phyloP scores from a whole-genome alignment of 1,284 basidiomycete species.

The Ceratobasidium sp. region DNA sequence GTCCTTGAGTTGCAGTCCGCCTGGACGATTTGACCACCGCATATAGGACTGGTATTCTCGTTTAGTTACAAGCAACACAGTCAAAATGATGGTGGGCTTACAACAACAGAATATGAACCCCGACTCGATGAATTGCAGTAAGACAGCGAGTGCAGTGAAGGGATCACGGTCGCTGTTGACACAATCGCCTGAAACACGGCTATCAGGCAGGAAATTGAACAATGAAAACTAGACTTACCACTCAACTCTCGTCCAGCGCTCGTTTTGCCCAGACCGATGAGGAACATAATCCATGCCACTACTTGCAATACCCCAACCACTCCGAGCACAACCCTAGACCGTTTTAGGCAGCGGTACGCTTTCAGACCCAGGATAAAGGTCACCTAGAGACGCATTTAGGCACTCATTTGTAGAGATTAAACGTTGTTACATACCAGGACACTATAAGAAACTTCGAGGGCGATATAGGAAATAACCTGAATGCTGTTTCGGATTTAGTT shows the following conservation, averaged over 20 bases:
- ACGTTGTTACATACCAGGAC: constrained; percentile 58
- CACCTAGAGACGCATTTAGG: constrained; percentile 57
- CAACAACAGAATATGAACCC: constrained; percentile 70
- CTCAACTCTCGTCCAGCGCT: constrained; percentile 59
- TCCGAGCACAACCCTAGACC: constrained; percentile 62
- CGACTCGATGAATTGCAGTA: constrained; percentile 65
- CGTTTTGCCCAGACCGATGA: constrained; percentile 59
- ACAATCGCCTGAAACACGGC: constrained; percentile 55
- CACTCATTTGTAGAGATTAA: not conserved
- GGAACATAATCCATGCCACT: constrained; percentile 57
- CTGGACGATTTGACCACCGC: constrained; percentile 66
- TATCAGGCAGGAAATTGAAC: not conserved
- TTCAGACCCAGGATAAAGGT: constrained; percentile 72
- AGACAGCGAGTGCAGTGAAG: constrained; percentile 61
- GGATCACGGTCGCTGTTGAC: constrained; percentile 52
- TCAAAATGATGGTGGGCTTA: constrained; percentile 56
- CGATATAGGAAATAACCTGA: constrained; percentile 55
- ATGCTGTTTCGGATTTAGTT: constrained; percentile 52
- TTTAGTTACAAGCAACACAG: not conserved
- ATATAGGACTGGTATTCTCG: constrained; percentile 60
- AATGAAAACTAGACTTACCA: constrained; percentile 53
- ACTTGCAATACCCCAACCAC: constrained; percentile 55
- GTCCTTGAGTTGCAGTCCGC: constrained; percentile 63
- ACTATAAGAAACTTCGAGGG: constrained; percentile 59
- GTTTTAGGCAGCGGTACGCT: constrained; percentile 70